Conservation (phyloP, 1,284 basidiomycete species). For the Ustilago sp. region DNA sequence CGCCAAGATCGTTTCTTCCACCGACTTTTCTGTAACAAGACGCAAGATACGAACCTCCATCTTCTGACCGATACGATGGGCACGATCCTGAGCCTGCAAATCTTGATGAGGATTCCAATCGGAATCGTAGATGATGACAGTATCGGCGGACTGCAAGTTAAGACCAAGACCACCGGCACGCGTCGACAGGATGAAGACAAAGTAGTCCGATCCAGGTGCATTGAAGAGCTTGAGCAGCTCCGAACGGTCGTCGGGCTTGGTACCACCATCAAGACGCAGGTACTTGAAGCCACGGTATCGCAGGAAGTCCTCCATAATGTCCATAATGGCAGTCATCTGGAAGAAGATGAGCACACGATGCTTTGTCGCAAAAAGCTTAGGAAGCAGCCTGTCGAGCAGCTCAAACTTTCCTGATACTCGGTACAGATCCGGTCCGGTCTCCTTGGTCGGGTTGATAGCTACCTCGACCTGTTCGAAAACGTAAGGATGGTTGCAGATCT, state of each 20-base stretch:
- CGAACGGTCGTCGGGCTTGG: conserved; percentile 97
- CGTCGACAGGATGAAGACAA: conserved; percentile 87
- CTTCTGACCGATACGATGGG: conserved; percentile 99
- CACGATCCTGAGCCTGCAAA: conserved; percentile 84
- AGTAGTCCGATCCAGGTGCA: conserved; percentile 86
- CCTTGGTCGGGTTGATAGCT: conserved; percentile 83
- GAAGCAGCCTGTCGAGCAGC: conserved; percentile 89
- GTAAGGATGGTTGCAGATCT: conserved; percentile 88
- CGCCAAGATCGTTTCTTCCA: conserved; percentile 96
- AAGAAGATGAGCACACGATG: conserved; percentile 99
- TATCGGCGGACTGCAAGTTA: conserved; percentile 98
- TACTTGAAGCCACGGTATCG: conserved; percentile 90
- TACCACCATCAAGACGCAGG: conserved; percentile 95
- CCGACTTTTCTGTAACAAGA: conserved; percentile 97
- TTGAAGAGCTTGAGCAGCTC: conserved; percentile 91
- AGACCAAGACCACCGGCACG: conserved; percentile 96
- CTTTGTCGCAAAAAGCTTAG: conserved; percentile 91
- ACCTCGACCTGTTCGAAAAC: conserved; percentile 95
- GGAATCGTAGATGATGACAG: conserved; percentile 90
- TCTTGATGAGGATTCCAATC: conserved; percentile 74
- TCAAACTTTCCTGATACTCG: conserved; percentile 95
- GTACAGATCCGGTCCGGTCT: conserved; percentile 82
- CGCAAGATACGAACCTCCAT: conserved; percentile 96
- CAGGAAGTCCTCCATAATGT: conserved; percentile 98
- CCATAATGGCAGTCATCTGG: conserved; percentile 99